phyloP scores from a whole-genome alignment of 352 stramenopile species.

The Thalassiosira hispida region DNA sequence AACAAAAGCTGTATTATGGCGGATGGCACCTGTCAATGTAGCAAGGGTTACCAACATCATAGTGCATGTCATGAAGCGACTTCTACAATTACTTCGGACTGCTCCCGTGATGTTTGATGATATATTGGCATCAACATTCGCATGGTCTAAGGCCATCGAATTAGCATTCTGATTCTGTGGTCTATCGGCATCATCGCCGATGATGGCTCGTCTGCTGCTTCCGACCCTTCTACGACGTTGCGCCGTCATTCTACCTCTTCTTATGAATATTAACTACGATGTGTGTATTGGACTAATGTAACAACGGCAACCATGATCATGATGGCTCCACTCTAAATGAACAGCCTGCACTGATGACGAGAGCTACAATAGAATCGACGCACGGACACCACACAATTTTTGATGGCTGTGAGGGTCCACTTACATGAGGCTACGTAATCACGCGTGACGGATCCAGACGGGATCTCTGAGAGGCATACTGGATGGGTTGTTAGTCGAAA shows the following conservation, averaged over 20 bases:
- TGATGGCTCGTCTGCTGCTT: not conserved
- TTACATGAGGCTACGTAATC: too few species aligned
- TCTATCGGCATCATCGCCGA: slow-evolving; percentile 3
- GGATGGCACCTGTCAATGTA: slow-evolving; percentile 17
- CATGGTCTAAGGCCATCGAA: not conserved
- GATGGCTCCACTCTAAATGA: too few species aligned
- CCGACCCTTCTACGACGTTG: not conserved
- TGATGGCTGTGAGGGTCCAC: not conserved
- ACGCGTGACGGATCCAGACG: too few species aligned
- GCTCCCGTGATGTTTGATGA: too few species aligned
- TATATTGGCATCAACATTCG: not conserved
- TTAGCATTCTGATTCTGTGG: not conserved
- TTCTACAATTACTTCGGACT: too few species aligned
- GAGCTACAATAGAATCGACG: not conserved
- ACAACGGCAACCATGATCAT: too few species aligned
- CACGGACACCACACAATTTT: slow-evolving; percentile 1
- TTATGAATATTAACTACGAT: not conserved
- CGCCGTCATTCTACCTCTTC: not conserved
- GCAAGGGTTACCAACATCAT: slow-evolving; percentile 17
- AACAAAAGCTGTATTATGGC: slow-evolving; percentile 36
- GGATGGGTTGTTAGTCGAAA: too few species aligned
- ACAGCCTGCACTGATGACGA: too few species aligned
- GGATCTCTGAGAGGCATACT: too few species aligned
- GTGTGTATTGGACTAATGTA: too few species aligned
- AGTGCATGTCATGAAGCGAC: slow-evolving; percentile 17